A percentile compares a stretch with the other conserved stretches of the same genome.
phyloP scores from a whole-genome alignment of 2,329 filamentous ascomycete species.

The Aphanoascus verrucosus region DNA sequence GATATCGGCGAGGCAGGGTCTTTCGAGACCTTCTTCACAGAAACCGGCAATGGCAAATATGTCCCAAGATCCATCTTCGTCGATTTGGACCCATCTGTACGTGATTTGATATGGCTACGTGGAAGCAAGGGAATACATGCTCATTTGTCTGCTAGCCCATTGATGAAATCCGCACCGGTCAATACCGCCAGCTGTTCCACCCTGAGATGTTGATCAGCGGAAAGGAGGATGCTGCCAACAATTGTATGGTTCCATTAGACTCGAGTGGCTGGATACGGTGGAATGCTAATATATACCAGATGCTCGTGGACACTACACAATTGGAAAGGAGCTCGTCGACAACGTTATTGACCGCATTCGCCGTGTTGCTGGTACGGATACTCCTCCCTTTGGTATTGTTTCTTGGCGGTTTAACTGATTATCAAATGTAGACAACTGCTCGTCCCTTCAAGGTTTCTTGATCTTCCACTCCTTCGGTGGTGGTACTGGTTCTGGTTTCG shows the following conservation, averaged over 20 bases:
- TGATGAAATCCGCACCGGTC: conserved; percentile 55
- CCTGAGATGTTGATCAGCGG: conserved; percentile 56
- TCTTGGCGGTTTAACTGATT: background rate
- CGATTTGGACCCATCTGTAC: conserved; percentile 53
- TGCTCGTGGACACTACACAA: conserved; percentile 58
- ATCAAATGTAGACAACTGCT: conserved; percentile 48
- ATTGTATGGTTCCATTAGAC: conserved; percentile 40
- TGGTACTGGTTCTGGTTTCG: conserved; percentile 97
- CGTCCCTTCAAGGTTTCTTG: conserved; percentile 57
- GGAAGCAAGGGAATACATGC: background rate
- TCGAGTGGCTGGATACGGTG: background rate
- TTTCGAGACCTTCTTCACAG: conserved; percentile 57
- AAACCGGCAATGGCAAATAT: conserved; percentile 55
- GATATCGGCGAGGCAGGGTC: conserved; percentile 46
- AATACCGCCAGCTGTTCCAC: conserved; percentile 54
- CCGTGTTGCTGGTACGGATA: conserved; percentile 47
- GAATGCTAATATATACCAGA: conserved; percentile 29
- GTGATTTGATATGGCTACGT: conserved; percentile 16
- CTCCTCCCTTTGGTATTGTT: background rate
- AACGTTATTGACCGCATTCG: conserved; percentile 54
- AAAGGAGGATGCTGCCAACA: conserved; percentile 60
- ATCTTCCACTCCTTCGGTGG: conserved; percentile 99
- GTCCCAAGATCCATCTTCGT: conserved; percentile 58
- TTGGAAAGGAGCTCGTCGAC: conserved; percentile 57
- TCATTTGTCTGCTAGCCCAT: conserved; percentile 40